Base-by-base conservation (phyloP, 768 basidiomycete species). In the Heimioporus sp. region DNA sequence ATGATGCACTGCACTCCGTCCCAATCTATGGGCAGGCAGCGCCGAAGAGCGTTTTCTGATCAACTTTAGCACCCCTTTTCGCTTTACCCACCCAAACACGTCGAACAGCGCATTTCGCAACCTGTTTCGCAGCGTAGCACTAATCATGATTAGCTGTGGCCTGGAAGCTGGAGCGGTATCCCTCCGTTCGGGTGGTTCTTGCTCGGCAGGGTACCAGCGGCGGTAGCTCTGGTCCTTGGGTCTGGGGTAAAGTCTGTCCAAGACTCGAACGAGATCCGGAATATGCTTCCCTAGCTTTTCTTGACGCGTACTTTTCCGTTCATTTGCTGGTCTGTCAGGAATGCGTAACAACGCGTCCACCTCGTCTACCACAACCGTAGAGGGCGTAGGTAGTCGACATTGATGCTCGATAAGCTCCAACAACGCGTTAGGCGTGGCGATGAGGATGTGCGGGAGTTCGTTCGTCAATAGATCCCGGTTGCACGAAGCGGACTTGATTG, bases 311-410 rank as follows among this genome's bases (percentile, higher is more conserved):
- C 74, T 77, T 51, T 66, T 64, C 46, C 59, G 64, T 46, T 67
- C 75, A 62, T 76, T 60, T 56, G 72, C 40, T 67, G 67, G 52
- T 71, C 75, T 52, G 62, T 65, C 39, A 17, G 84, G 78, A 6
- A 77, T 68, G 52, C 79, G 80, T 48, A 92, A 72, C 37, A 90
- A 71, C 65, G 83, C 86, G 61, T 91, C 90, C 43, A 81, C 84
- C 64, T 91, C 89, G 56, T 91, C 89, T 49, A 90, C 81, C 34
- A 83, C 82, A 43, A 91, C 76, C 2, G 77, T 79, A 13, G 78
- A 78, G 46, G 87, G 67, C 44, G 66, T 68, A 7, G 65, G 58
- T 43, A 87, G 54, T 48, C 74, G 73, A 17, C 88, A 65, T 13
- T 81, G 76, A 48, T 66, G 61, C 37, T 76, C 65, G 21, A 80